Conservation (phyloP, 345 rosid genomes). For the Fremontodendron californicum region DNA sequence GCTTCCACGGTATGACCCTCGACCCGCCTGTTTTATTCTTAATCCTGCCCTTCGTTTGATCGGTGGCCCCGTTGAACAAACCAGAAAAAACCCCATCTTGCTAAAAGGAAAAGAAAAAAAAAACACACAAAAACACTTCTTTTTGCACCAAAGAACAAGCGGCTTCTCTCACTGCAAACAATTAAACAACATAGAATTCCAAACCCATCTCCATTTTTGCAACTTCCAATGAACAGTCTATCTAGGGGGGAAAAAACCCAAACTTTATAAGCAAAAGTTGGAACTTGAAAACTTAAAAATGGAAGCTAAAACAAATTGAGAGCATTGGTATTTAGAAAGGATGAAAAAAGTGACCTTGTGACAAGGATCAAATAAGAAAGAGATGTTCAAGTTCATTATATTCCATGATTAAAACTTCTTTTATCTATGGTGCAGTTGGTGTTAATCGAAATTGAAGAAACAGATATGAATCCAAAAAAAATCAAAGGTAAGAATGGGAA, state of each 20-base stretch:
- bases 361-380: slow-evolving; percentile 16
- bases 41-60: slow-evolving; percentile 47
- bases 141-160: neutral
- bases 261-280: neutral
- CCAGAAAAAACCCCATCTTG: slow-evolving; percentile 31
- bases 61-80: slow-evolving; percentile 42
- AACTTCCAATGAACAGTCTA: neutral
- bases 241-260: neutral
- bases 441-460: neutral
- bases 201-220: neutral
- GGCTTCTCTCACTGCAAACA: neutral
- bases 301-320: neutral
- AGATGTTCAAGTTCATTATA: slow-evolving; percentile 33
- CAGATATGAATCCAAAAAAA: neutral
- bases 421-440: neutral
- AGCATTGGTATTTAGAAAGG: neutral
- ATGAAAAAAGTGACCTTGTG: neutral
- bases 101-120: neutral
- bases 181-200: neutral
- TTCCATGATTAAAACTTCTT: slow-evolving; percentile 27
- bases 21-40: too few species aligned
- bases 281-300: neutral
- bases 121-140: neutral
- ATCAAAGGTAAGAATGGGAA: too few species aligned
- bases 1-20: slow-evolving; percentile 58